A percentile compares a stretch with the other conserved stretches of the same genome.
These are phyloP conservation scores for Thinopyrum elongatum DNA, from an alignment of 176 grass and related monocot genomes.

Conservation along the genomic window DNA sequence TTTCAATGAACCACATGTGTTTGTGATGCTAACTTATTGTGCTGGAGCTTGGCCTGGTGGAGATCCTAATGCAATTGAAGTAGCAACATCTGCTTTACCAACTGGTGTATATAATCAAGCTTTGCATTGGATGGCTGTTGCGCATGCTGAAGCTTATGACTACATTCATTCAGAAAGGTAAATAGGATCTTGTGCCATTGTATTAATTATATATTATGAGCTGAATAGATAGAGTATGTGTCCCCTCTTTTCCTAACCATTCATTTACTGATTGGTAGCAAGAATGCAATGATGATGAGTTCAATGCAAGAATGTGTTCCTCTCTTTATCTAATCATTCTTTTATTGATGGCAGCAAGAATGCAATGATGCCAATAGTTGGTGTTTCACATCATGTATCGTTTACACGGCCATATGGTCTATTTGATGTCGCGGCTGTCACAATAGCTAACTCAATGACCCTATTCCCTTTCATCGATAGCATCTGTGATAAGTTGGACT, in stretches of 20 bases:
- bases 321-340: conserved; percentile 28
- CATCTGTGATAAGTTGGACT: conserved; percentile 84
- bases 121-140: conserved; percentile 81
- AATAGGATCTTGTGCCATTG: neutral
- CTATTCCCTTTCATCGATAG: conserved; percentile 82
- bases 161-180: conserved; percentile 85
- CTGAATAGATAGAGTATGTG: conserved; percentile 5
- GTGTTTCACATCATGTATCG: conserved; percentile 80
- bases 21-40: conserved; percentile 96
- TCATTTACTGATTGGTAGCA: conserved; percentile 42
- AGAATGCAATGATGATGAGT: conserved; percentile 31
- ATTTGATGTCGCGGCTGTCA: conserved; percentile 81
- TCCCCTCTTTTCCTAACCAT: conserved; percentile 27
- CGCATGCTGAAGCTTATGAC: conserved; percentile 83
- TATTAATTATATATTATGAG: neutral
- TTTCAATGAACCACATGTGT: conserved; percentile 97
- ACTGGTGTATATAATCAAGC: conserved; percentile 84
- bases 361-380: conserved; percentile 54
- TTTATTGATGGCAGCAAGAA: conserved; percentile 49
- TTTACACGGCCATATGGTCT: conserved; percentile 87
- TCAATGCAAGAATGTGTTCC: conserved; percentile 15
- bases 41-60: conserved; percentile 97
- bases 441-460: conserved; percentile 79
- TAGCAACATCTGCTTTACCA: conserved; percentile 84
- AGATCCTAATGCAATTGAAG: conserved; percentile 80